Percentiles rank a stretch among this genome's conserved stretches.
Evolutionary conservation across 1,284 basidiomycete genomes (phyloP).

Genomic region (Phylloporus sp.): DNA sequence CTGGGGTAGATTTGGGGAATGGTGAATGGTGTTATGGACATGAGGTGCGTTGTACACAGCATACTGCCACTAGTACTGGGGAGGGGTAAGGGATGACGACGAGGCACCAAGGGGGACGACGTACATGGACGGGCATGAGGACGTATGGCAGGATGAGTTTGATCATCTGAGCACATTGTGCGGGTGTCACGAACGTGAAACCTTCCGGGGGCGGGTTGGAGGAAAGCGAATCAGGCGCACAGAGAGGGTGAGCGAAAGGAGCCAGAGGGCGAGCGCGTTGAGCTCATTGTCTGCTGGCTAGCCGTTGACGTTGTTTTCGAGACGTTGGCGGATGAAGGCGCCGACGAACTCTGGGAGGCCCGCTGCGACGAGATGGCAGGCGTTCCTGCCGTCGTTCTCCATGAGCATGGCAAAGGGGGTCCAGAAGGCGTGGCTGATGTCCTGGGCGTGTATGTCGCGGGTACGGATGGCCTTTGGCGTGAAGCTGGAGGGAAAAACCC

Average conservation of each 20-base stretch:
- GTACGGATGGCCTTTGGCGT: constrained; percentile 50
- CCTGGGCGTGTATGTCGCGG: constrained; percentile 47
- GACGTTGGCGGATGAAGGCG: constrained; percentile 50
- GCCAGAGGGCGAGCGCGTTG: constrained; percentile 67
- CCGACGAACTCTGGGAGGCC: constrained; percentile 58
- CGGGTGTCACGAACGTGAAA: constrained; percentile 50
- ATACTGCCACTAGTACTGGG: too few relatives aligned
- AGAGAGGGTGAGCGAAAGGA: constrained; percentile 67
- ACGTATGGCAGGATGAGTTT: constrained; percentile 65
- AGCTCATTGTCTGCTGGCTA: constrained; percentile 64
- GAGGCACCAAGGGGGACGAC: constrained; percentile 25
- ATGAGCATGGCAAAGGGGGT: constrained; percentile 69
- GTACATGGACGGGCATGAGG: constrained; percentile 58
- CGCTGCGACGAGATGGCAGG: constrained; percentile 63
- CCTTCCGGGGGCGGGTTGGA: constrained; percentile 46
- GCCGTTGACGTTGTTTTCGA: constrained; percentile 51
- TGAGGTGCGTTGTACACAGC: constrained; percentile 65
- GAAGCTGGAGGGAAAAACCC: constrained; percentile 55
- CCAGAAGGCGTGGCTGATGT: constrained; percentile 55
- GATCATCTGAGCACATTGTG: constrained; percentile 55
- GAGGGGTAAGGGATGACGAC: constrained; percentile 7
- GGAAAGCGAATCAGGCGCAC: constrained; percentile 39
- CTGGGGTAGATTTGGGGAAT: constrained; percentile 34
- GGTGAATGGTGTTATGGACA: constrained; percentile 63
- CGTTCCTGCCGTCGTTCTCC: constrained; percentile 82